Evolutionary conservation across 2,329 filamentous ascomycete species (phyloP).

Genomic region (Helminthosporium solani): DNA sequence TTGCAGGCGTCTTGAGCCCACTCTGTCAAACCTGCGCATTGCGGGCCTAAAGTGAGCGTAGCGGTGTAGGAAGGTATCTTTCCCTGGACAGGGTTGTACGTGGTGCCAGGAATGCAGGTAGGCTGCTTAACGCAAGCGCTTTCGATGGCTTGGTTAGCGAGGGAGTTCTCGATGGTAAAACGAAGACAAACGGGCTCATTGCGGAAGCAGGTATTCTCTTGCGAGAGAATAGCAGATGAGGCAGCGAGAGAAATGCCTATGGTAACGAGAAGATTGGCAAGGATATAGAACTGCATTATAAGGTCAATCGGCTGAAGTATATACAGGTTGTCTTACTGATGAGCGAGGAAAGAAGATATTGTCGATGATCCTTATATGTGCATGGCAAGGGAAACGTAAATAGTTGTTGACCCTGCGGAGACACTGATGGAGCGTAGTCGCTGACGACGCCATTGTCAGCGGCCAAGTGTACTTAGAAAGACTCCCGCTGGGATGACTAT

Average conservation of each 20-base stretch:
- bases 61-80: conserved; percentile 6
- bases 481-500: neutral
- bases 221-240: neutral
- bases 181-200: neutral
- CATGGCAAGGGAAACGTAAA: neutral
- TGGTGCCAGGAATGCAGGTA: conserved; percentile 5
- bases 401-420: neutral
- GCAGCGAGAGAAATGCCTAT: neutral
- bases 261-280: neutral
- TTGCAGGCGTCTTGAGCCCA: conserved; percentile 5
- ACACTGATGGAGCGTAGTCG: neutral
- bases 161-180: neutral
- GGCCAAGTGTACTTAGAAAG: neutral
- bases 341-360: neutral
- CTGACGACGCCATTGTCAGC: neutral
- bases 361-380: neutral
- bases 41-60: conserved; percentile 3
- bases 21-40: conserved; percentile 5
- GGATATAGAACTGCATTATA: neutral
- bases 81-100: neutral
- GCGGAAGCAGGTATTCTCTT: conserved; percentile 2
- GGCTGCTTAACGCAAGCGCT: conserved; percentile 1
- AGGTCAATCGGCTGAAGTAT: neutral
- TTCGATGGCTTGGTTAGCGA: conserved; percentile 1
- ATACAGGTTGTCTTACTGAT: neutral